Evolutionary conservation across 2,329 filamentous ascomycete genomes (phyloP), one percentile per base, ranked within the genome.

Genomic region (Exophiala xenobiotica): DNA sequence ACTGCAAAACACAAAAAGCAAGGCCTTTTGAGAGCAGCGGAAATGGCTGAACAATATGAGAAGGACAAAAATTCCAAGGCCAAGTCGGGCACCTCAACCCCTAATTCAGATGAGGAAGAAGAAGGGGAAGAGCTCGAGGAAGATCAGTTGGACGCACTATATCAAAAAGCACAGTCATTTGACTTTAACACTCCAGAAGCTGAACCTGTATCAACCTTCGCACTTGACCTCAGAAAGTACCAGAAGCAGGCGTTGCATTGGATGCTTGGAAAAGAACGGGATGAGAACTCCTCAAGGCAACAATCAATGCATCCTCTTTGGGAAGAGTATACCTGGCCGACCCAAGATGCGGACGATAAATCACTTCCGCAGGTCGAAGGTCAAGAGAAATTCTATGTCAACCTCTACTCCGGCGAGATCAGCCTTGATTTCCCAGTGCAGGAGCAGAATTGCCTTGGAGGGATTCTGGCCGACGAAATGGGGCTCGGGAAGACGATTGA

Each of bases 401-500:
- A 99, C 63, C 92, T 92, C 0, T 99, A 99, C 68, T 96, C 91
- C 5, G 93, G 93, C 6, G 92, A 97, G 61, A 74, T 99, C 46
- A 95, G 90, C 1, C 75, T 97, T 0, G 84, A 95, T 4, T 99
- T 99, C 60, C 93, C 93, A 1, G 81, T 84, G 2, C 93, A 99
- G 66, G 90, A 97, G 63, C 93, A 97, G 65, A 89, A 95, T 66
- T 99, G 93, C 61, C 76, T 96, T 0, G 93, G 93, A 38, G 93
- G 93, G 4, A 88, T 99, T 51, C 74, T 99, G 35, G 93, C 93
- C 6, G 93, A 99, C 64, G 79, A 97, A 70, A 99, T 99, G 93
- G 93, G 93, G 40, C 76, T 99, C 1, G 93, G 93, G 26, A 99
- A 99, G 74, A 99, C 93, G 0, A 97, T 99, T 46, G 92, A 99